Evolutionary conservation across 192 early-diverging fungal genomes (phyloP).

Genomic region (Dimargaris verticillata): DNA sequence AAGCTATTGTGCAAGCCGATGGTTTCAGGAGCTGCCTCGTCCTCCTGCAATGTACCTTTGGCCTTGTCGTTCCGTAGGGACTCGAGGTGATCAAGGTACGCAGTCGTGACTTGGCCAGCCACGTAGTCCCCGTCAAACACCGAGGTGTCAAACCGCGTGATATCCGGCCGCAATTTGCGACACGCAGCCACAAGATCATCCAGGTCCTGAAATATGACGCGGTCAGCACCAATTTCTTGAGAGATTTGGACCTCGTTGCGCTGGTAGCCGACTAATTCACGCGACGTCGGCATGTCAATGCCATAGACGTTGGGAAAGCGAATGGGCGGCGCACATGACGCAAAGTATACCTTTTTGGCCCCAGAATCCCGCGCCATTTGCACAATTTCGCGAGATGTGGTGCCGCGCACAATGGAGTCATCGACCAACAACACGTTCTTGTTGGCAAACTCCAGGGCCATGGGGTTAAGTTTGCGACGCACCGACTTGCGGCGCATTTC

Average conservation of each 20-base stretch:
- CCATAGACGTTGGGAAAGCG: slow-evolving; percentile 98
- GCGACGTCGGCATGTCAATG: slow-evolving; percentile 95
- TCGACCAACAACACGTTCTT: slow-evolving; percentile 98
- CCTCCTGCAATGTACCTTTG: slow-evolving; percentile 13
- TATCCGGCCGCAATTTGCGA: slow-evolving; percentile 64
- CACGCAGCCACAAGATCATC: slow-evolving; percentile 74
- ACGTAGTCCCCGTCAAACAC: slow-evolving; percentile 94
- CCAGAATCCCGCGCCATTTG: slow-evolving; percentile 98
- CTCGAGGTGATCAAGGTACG: slow-evolving; percentile 46
- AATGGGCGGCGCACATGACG: slow-evolving; percentile 91
- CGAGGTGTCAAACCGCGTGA: slow-evolving; percentile 82
- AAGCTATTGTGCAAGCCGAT: slow-evolving; percentile 12
- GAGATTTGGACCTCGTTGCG: slow-evolving; percentile 76
- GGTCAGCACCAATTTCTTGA: slow-evolving; percentile 78
- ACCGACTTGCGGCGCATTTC: slow-evolving; percentile 78
- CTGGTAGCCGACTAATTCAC: slow-evolving; percentile 76
- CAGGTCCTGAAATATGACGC: slow-evolving; percentile 84
- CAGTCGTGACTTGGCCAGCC: slow-evolving; percentile 54
- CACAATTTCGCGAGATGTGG: slow-evolving; percentile 96
- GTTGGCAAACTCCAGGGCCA: slow-evolving; percentile 87
- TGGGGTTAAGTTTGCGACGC: slow-evolving; percentile 93
- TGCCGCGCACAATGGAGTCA: slow-evolving; percentile 99
- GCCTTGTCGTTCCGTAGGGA: slow-evolving; percentile 28
- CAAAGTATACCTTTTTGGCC: slow-evolving; percentile 97
- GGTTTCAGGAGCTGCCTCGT: slow-evolving; percentile 4